phyloP scores from a whole-genome alignment of 345 rosid genomes.

The Xanthoceras sorbifolium region DNA sequence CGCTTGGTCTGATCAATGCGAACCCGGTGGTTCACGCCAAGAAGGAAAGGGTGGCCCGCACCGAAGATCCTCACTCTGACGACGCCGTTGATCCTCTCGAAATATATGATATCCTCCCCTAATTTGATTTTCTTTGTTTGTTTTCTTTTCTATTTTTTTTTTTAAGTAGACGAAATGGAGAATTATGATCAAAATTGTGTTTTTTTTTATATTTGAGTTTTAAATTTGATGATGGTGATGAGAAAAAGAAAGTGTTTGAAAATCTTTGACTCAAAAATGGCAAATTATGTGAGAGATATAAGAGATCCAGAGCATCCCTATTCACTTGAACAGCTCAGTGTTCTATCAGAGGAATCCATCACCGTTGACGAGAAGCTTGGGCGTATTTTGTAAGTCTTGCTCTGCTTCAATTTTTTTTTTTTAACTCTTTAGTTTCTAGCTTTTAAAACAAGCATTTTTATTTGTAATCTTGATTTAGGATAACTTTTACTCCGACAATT shows the following conservation, averaged over 20 bases:
- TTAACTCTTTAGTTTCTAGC: not conserved
- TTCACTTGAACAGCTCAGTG: conserved; percentile 92
- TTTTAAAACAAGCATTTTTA: not conserved
- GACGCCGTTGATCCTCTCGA: conserved; percentile 88
- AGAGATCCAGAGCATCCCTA: conserved; percentile 97
- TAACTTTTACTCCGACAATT: conserved; percentile 89
- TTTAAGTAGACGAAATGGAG: not conserved
- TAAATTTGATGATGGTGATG: not conserved
- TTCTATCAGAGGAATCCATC: conserved; percentile 90
- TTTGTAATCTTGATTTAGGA: conserved; percentile 45
- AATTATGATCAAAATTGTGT: not conserved
- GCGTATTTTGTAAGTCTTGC: conserved; percentile 66
- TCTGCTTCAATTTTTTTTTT: not conserved
- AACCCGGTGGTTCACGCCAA: conserved; percentile 92
- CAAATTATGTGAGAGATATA: conserved; percentile 89
- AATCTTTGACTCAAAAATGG: conserved; percentile 56
- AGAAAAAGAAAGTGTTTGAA: conserved; percentile 12
- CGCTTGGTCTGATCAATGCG: conserved; percentile 83
- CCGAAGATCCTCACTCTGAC: conserved; percentile 64
- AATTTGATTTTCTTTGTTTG: not conserved
- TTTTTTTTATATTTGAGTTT: not conserved
- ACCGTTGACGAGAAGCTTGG: conserved; percentile 85
- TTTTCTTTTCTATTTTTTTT: not conserved
- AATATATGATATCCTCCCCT: conserved; percentile 82
- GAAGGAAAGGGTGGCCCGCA: conserved; percentile 75